Evolutionary conservation across 108 stramenopile species (phyloP).

Genomic region (Cyclotella distinguenda): DNA sequence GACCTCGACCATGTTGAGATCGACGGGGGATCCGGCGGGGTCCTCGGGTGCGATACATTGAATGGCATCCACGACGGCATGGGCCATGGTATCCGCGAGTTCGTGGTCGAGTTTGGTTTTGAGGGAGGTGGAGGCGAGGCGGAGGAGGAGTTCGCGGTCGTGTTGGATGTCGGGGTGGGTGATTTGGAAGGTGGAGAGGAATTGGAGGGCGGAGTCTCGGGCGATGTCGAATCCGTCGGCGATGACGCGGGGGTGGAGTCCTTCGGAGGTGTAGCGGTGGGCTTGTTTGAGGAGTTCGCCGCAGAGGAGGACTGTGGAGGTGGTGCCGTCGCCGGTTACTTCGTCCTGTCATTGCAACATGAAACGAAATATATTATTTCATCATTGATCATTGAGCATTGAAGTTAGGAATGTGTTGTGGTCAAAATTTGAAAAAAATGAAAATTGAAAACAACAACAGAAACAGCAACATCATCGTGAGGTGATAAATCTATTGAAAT

Average conservation of each 20-base stretch:
- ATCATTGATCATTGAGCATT: too few relatives aligned
- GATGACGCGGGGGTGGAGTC: slow-evolving; percentile 96
- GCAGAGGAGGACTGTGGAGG: slow-evolving; percentile 92
- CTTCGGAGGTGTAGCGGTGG: slow-evolving; percentile 91
- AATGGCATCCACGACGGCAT: slow-evolving; percentile 92
- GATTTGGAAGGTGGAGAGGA: slow-evolving; percentile 83
- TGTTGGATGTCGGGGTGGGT: slow-evolving; percentile 36
- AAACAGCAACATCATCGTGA: too few relatives aligned
- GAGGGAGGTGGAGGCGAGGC: slow-evolving; percentile 90
- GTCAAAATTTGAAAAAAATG: background rate
- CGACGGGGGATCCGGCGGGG: slow-evolving; percentile 60
- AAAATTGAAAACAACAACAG: too few relatives aligned
- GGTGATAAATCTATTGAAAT: too few relatives aligned
- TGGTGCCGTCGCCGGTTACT: slow-evolving; percentile 97
- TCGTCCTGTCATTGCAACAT: slow-evolving; percentile 82
- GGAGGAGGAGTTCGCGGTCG: slow-evolving; percentile 87
- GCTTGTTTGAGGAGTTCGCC: slow-evolving; percentile 97
- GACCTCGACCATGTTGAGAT: slow-evolving; percentile 98
- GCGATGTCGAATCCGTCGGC: slow-evolving; percentile 97
- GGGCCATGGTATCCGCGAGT: slow-evolving; percentile 72
- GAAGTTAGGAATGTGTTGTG: background rate
- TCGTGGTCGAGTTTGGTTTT: slow-evolving; percentile 94
- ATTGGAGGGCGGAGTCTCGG: slow-evolving; percentile 78
- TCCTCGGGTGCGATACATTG: slow-evolving; percentile 69
- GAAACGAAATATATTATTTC: too few relatives aligned